phyloP scores from a whole-genome alignment of 2,329 filamentous ascomycete genomes.

The Penicillium capsulatum region DNA sequence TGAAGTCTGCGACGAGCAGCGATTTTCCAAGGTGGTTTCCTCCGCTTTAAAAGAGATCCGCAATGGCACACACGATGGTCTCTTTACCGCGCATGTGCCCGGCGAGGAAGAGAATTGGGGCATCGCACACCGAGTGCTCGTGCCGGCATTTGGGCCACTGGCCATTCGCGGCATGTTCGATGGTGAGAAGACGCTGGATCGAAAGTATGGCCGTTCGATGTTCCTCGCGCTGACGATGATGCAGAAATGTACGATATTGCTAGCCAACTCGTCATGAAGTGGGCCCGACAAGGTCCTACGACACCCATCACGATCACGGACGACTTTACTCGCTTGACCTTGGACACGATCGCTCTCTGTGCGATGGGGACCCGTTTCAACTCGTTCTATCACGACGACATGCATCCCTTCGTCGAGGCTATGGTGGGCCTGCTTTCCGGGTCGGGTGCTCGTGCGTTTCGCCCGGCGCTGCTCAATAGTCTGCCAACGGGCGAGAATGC shows the following conservation, averaged over 20 bases:
- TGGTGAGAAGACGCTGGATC: conserved; percentile 18
- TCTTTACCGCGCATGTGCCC: conserved; percentile 56
- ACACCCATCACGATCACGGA: conserved; percentile 58
- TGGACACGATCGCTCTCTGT: conserved; percentile 69
- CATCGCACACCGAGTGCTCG: conserved; percentile 52
- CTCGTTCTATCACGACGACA: conserved; percentile 63
- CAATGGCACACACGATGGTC: conserved; percentile 59
- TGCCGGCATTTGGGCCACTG: conserved; percentile 48
- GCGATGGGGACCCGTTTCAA: conserved; percentile 72
- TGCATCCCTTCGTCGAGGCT: conserved; percentile 66
- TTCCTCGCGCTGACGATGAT: too few species aligned
- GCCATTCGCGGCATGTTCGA: conserved; percentile 44
- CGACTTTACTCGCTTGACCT: conserved; percentile 67
- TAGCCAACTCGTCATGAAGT: conserved; percentile 40
- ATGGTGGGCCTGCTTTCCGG: conserved; percentile 63
- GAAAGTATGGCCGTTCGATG: too few species aligned
- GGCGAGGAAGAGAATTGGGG: conserved; percentile 59
- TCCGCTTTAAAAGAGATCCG: conserved; percentile 54
- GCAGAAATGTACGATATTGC: conserved; percentile 41
- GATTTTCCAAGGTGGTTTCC: conserved; percentile 59
- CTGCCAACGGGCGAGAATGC: conserved; percentile 39
- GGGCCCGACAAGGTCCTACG: conserved; percentile 50
- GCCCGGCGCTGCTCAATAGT: conserved; percentile 46
- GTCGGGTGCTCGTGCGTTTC: conserved; percentile 49
- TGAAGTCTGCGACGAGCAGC: conserved; percentile 61